These are phyloP conservation scores for Cylindrodendrum hubeiense DNA, from an alignment of 2,329 filamentous ascomycete species.

Conservation along the genomic window DNA sequence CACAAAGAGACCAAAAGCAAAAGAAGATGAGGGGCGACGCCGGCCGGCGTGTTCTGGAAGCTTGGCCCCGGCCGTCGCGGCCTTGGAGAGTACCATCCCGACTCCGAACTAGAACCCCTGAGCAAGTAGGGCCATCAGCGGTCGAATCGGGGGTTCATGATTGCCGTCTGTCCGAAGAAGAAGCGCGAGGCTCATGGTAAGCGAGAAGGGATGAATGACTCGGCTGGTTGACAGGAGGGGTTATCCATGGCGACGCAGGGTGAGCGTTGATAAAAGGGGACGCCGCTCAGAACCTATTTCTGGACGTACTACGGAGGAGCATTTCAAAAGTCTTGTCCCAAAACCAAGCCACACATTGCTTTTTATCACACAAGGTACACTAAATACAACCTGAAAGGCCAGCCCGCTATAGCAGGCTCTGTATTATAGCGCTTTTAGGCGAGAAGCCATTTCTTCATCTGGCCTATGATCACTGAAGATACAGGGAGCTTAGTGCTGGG, in stretches of 20 bases:
- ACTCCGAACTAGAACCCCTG: slow-evolving; percentile 8
- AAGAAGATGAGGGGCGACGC: not conserved
- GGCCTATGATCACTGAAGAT: no score
- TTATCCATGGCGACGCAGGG: not conserved
- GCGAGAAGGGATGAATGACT: not conserved
- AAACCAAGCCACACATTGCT: no score
- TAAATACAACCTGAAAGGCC: no score
- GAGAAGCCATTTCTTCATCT: no score
- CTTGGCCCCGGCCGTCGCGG: not conserved
- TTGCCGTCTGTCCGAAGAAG: slow-evolving; percentile 6
- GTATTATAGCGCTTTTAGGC: no score
- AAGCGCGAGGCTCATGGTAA: not conserved
- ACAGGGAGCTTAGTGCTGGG: no score
- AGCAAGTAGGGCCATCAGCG: slow-evolving; percentile 3
- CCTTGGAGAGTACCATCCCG: not conserved
- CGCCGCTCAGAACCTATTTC: not conserved
- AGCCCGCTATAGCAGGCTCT: no score
- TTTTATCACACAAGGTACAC: no score
- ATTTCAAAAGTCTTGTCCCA: no score
- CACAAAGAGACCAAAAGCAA: not conserved
- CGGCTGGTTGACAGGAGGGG: not conserved
- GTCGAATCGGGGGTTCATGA: slow-evolving; percentile 11
- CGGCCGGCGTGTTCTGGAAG: slow-evolving; percentile 8
- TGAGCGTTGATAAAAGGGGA: not conserved
- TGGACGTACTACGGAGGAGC: no score